These are phyloP conservation scores for Plenodomus tracheiphilus DNA, from an alignment of 2,329 filamentous ascomycete species.

Conservation along the genomic window DNA sequence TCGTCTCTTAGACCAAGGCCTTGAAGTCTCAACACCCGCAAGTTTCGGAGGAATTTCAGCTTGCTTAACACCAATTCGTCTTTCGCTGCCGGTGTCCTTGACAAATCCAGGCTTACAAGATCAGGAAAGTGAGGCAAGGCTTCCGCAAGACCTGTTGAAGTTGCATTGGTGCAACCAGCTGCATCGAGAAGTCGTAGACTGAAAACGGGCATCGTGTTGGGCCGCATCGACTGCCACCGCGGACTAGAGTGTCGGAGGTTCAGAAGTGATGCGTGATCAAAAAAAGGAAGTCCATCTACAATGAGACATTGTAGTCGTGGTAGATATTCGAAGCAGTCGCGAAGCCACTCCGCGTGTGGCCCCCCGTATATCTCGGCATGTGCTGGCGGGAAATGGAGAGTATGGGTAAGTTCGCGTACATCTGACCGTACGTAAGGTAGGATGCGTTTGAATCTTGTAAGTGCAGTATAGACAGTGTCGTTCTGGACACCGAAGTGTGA, in stretches of 20 bases:
- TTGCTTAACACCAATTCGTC: constrained; percentile 53
- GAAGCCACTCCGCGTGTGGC: constrained; percentile 61
- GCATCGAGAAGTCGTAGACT: constrained; percentile 60
- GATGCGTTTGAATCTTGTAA: constrained; percentile 62
- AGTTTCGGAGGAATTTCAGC: constrained; percentile 51
- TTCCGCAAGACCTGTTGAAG: constrained; percentile 56
- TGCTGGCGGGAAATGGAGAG: constrained; percentile 63
- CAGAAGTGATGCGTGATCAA: constrained; percentile 62
- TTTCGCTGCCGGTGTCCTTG: constrained; percentile 55
- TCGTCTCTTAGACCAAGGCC: constrained; percentile 58
- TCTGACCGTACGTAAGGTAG: constrained; percentile 57
- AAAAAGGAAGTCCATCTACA: constrained; percentile 62
- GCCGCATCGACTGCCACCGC: constrained; percentile 24
- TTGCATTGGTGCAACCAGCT: constrained; percentile 61
- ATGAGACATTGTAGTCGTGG: constrained; percentile 63
- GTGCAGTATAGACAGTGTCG: constrained; percentile 63
- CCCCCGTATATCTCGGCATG: constrained; percentile 64
- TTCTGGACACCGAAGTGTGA: constrained; percentile 65
- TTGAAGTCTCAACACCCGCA: constrained; percentile 62
- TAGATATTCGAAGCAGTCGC: constrained; percentile 60
- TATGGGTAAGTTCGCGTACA: constrained; percentile 62
- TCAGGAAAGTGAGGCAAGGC: constrained; percentile 57
- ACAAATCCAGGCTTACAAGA: constrained; percentile 63
- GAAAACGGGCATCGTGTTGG: constrained; percentile 43
- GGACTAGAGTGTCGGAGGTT: constrained; percentile 49